Evolutionary conservation across 441 rosid species (phyloP), one percentile per base, ranked within the genome.

Genomic region (Cnidoscolus chayamansa): DNA sequence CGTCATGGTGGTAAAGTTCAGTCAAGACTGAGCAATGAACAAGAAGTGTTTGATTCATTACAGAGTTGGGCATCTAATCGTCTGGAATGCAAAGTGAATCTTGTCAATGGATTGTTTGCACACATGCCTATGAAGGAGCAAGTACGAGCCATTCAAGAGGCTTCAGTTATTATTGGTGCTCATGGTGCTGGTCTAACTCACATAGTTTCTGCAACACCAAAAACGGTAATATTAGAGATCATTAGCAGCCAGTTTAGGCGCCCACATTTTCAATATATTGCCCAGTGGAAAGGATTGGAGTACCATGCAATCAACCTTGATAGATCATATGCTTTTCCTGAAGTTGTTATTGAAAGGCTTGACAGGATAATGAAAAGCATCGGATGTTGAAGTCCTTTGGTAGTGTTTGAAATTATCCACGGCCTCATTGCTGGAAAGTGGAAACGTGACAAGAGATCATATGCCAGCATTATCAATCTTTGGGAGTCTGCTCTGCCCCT

Each of bases 101-200:
- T 94, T 2, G 71, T 94, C 65, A 89, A 92, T 55, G 98, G 98
- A 55, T 72, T 92, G 76, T 79, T 94, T 80, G 98, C 97, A 0
- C 97, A 94, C 79, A 94, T 92, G 97, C 17, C 90, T 6, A 84
- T 92, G 98, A 94, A 81, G 81, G 93, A 90, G 74, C 98, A 94
- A 80, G 85, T 92, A 56, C 76, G 76, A 75, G 90, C 92, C 70
- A 89, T 92, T 69, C 98, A 92, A 84, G 97, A 90, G 50, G 98
- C 98, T 12, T 94, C 97, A 0, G 95, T 94, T 78, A 92, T 94
- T 59, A 79, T 94, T 53, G 92, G 97, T 66, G 98, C 98, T 75
- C 98, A 94, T 45, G 98, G 98, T 55, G 98, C 98, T 15, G 98
- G 98, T 16, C 88, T 92, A 40, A 92, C 98, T 43, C 98, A 94